A percentile compares a stretch with the other conserved stretches of the same genome.
phyloP scores from a whole-genome alignment of 78 protist species.

The Anaeramoeba flamelloides region DNA sequence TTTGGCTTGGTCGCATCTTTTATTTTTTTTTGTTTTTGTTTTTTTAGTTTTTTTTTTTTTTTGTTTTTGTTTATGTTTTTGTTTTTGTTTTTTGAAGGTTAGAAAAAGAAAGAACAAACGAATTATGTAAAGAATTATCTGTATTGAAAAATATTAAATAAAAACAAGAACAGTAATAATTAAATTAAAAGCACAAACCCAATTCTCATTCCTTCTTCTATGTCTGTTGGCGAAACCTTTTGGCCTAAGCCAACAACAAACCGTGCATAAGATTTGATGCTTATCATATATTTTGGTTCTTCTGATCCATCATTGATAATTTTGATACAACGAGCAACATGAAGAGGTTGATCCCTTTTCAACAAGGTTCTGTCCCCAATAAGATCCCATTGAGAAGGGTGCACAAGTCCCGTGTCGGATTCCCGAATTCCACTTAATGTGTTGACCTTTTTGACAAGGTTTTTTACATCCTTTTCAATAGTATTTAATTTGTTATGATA shows the following conservation, averaged over 20 bases:
- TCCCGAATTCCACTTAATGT: slow-evolving; percentile 96
- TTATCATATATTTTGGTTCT: slow-evolving; percentile 80
- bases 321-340: slow-evolving; percentile 93
- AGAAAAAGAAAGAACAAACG: no score
- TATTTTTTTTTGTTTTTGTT: not conserved
- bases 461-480: no score
- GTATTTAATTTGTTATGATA: no score
- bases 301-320: slow-evolving; percentile 53
- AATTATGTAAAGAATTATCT: not conserved
- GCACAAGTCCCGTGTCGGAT: slow-evolving; percentile 92
- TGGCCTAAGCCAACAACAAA: slow-evolving; percentile 97
- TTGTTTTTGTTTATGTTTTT: no score
- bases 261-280: slow-evolving; percentile 82
- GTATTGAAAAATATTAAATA: not conserved
- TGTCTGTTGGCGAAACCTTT: slow-evolving; percentile 86
- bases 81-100: no score
- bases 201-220: slow-evolving; percentile 99
- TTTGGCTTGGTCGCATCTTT: slow-evolving; percentile 61
- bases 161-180: not conserved
- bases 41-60: not conserved
- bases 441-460: no score
- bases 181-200: slow-evolving; percentile 38
- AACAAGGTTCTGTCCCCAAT: slow-evolving; percentile 70
- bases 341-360: slow-evolving; percentile 75
- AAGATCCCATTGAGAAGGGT: slow-evolving; percentile 91